Evolutionary conservation across 176 grass and related monocot species (phyloP), one percentile per base, ranked within the genome.

Genomic region (Olyra latifolia): DNA sequence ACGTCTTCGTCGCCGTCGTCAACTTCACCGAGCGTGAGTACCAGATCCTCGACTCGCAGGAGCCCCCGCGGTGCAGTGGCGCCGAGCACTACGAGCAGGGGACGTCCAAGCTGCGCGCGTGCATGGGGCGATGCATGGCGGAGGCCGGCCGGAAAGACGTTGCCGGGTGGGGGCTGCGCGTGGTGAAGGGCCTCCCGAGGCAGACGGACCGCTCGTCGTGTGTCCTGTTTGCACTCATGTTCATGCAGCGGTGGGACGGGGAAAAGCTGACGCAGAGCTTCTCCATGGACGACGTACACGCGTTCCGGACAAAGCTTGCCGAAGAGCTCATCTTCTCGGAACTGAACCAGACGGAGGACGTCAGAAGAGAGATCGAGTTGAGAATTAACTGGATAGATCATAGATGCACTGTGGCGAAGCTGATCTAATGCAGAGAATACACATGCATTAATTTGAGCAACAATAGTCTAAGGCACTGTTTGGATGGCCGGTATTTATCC

Each of bases 121-220:
- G 78, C 65, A 25, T 80, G 24, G 10, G 15, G 11, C n/a, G 65
- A 17, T 80, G 78, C 78, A 30, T 80, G 49, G 40, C 43, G 66
- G 52, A 23, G 66, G 65, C 40, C 35, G 78, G 65, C 6, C 23
- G 25, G 10, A 24, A 16, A 3, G n/a, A 58, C 50, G 66, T 30
- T 11, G 65, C 50, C 23, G 40, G 52, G 9, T 80, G 47, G 64
- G 43, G 6, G 17, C 2, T 80, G 10, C 78, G 40, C 3, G 8
- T 2, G 24, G 66, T 32, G 48, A 7, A 1, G 24, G 78, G 52
- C 0, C 47, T 80, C 39, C 65, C 78, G 25, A 10, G 56, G 65
- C 78, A 80, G 66, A 59, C 52, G 4, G 78, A 80, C 52, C 50
- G 69, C 23, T 80, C 78, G 63, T 80, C 78, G 15, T 80, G 78